These are phyloP conservation scores for Lithohypha guttulata DNA, from an alignment of 2,329 filamentous ascomycete species.

Conservation along the genomic window DNA sequence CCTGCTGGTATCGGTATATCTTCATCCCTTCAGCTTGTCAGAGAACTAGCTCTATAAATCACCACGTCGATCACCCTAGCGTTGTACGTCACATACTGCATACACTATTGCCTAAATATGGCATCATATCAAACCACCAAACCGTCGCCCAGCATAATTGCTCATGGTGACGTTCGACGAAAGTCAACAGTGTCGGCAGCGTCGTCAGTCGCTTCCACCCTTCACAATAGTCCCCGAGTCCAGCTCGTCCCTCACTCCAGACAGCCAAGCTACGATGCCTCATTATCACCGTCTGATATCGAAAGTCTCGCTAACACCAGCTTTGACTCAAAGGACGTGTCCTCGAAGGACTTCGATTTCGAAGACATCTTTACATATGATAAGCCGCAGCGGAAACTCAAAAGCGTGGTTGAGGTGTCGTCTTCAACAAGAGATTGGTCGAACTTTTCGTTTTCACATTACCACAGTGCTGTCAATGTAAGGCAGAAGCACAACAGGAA, in stretches of 20 bases:
- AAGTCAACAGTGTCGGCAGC: slow-evolving; percentile 2
- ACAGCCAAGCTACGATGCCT: slow-evolving; percentile 18
- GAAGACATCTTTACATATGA: slow-evolving; percentile 23
- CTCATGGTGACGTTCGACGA: too few species aligned
- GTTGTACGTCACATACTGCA: too few species aligned
- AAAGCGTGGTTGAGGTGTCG: slow-evolving; percentile 20
- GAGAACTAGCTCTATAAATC: too few species aligned
- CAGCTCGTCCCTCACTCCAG: slow-evolving; percentile 20
- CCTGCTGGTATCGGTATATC: too few species aligned
- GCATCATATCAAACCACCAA: slow-evolving; percentile 13
- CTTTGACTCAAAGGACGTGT: slow-evolving; percentile 21
- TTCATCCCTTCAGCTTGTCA: too few species aligned
- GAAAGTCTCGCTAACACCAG: slow-evolving; percentile 16
- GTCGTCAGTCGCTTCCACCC: slow-evolving; percentile 4
- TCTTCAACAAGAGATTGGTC: slow-evolving; percentile 19
- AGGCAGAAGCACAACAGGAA: slow-evolving; percentile 17
- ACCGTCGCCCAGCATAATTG: slow-evolving; percentile 12
- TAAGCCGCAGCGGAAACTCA: slow-evolving; percentile 19
- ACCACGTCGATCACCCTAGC: too few species aligned
- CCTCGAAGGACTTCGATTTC: slow-evolving; percentile 22
- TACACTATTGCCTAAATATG: too few species aligned
- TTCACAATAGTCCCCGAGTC: slow-evolving; percentile 15
- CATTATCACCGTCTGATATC: slow-evolving; percentile 17
- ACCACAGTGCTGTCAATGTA: slow-evolving; percentile 13
- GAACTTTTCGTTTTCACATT: slow-evolving; percentile 20